phyloP scores from a whole-genome alignment of 2,329 filamentous ascomycete species.

The Aspergillus eucalypticola region DNA sequence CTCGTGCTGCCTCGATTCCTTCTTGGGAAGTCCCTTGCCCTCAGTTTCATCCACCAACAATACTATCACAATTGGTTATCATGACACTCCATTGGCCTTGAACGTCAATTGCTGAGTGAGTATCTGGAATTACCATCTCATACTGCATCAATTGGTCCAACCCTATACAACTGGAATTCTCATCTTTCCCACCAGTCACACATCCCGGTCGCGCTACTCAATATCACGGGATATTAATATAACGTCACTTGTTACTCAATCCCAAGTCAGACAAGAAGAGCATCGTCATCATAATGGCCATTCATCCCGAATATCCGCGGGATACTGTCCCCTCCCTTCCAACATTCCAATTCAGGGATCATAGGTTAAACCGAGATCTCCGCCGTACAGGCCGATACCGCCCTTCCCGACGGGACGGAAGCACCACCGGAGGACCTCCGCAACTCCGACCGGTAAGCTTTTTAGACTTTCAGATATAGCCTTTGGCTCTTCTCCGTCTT shows the following conservation, averaged over 20 bases:
- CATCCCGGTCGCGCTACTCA: not conserved
- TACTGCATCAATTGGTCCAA: not conserved
- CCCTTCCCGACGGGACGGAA: slow-evolving; percentile 8
- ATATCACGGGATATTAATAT: not conserved
- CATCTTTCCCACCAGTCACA: not conserved
- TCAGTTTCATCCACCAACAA: too few species aligned
- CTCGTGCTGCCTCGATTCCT: not conserved
- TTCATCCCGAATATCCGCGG: too few species aligned
- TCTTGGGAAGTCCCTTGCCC: not conserved
- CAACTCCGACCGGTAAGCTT: slow-evolving; percentile 8
- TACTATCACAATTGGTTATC: too few species aligned
- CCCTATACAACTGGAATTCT: not conserved
- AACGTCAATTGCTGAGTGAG: not conserved
- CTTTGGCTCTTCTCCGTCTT: not conserved
- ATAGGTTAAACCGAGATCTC: not conserved
- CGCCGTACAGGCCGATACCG: not conserved
- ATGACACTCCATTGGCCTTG: too few species aligned
- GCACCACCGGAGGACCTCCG: not conserved
- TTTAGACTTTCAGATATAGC: slow-evolving; percentile 14
- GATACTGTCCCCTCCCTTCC: too few species aligned
- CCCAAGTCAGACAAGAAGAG: too few species aligned
- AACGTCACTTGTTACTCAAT: too few species aligned
- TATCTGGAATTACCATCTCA: not conserved
- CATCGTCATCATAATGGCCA: too few species aligned
- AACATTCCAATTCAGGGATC: too few species aligned